phyloP scores from a whole-genome alignment of 148 eudicot genomes.

The Euryodendron excelsum region DNA sequence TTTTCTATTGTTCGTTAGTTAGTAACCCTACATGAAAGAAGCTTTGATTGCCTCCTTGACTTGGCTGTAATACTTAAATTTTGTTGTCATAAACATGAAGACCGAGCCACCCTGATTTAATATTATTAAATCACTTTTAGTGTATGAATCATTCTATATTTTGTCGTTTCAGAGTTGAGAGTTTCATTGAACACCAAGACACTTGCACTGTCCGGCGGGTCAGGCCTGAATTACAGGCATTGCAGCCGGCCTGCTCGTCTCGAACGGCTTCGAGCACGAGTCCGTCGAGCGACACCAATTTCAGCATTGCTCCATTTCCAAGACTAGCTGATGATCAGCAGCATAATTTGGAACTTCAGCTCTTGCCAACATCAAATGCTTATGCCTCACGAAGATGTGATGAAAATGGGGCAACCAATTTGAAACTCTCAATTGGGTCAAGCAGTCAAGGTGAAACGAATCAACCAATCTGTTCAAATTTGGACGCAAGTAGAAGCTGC shows the following conservation, averaged over 20 bases:
- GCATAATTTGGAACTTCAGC: constrained; percentile 56
- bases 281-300: constrained; percentile 49
- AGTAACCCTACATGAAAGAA: constrained; percentile 22
- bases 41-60: neutral
- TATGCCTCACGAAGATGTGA: neutral
- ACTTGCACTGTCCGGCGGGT: constrained; percentile 50
- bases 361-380: constrained; percentile 29
- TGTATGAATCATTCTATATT: neutral
- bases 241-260: constrained; percentile 36
- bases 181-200: constrained; percentile 89
- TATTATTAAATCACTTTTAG: neutral
- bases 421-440: constrained; percentile 79
- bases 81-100: neutral
- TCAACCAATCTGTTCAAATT: neutral
- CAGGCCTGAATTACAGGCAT: constrained; percentile 29
- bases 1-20: constrained; percentile 24
- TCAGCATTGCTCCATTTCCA: constrained; percentile 15
- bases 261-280: constrained; percentile 58
- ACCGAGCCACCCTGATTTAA: neutral
- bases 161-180: constrained; percentile 54
- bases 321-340: neutral
- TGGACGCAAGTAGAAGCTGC: too few species aligned
- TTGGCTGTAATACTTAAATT: neutral
- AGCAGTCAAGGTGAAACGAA: constrained; percentile 16
- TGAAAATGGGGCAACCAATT: constrained; percentile 51